Evolutionary conservation across 306 rosid genomes (phyloP).

Genomic region (Rosa lucieae): DNA sequence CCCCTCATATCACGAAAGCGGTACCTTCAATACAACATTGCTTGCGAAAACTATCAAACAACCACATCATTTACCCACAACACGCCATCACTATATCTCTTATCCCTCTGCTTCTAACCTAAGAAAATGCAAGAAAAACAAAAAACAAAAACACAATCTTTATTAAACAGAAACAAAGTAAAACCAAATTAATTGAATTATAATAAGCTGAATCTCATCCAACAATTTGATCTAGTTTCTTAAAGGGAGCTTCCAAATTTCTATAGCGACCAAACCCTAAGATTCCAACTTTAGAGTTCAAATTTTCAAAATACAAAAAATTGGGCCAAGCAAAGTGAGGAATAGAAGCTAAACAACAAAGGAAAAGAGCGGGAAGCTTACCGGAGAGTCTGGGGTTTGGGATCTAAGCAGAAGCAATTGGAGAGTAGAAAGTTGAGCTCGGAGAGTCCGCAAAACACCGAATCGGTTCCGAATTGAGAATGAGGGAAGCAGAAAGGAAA

Average conservation of each 20-base stretch:
- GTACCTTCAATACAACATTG: conserved; percentile 40
- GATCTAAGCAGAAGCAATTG: background rate
- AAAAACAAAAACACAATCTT: background rate
- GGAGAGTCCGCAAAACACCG: background rate
- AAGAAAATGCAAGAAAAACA: conserved; percentile 15
- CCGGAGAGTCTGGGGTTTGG: conserved; percentile 14
- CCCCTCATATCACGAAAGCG: conserved; percentile 64
- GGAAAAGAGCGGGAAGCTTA: conserved; percentile 13
- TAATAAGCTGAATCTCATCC: background rate
- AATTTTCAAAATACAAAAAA: background rate
- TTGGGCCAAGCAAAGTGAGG: background rate
- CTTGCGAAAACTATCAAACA: conserved; percentile 20
- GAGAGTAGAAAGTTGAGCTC: conserved; percentile 14
- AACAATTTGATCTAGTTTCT: background rate
- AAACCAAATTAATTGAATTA: background rate
- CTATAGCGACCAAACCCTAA: background rate
- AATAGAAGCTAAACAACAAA: background rate
- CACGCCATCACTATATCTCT: background rate
- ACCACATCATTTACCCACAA: conserved; percentile 16
- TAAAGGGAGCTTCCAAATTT: background rate
- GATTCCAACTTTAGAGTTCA: background rate
- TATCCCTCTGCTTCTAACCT: conserved; percentile 29
- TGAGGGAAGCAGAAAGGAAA: background rate
- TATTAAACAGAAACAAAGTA: background rate
- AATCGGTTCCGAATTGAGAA: background rate